Conservation (phyloP, 108 stramenopile species). For the Craspedostauros australis region DNA sequence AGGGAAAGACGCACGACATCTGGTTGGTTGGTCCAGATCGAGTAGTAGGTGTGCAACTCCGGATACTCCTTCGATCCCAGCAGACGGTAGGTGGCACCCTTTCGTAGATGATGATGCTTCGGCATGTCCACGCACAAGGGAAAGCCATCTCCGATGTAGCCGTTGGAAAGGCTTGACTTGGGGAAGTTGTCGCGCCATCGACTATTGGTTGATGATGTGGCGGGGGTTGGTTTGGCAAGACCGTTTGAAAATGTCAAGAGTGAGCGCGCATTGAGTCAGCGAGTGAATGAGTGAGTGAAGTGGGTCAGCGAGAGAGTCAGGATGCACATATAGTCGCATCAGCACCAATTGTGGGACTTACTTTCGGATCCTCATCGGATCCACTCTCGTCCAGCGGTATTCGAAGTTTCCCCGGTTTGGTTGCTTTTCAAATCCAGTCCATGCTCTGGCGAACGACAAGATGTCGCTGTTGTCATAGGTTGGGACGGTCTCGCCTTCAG, state of each 20-base stretch:
- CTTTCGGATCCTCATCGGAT: conserved; percentile 55
- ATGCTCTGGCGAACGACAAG: conserved; percentile 37
- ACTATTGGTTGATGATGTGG: not conserved
- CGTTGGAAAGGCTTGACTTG: conserved; percentile 41
- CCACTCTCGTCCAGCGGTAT: conserved; percentile 23
- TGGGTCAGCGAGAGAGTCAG: too few species aligned
- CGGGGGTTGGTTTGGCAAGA: too few species aligned
- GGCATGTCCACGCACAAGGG: conserved; percentile 48
- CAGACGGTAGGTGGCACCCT: conserved; percentile 42
- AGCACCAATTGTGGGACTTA: too few species aligned
- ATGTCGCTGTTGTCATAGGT: conserved; percentile 46
- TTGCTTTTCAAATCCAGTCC: conserved; percentile 42
- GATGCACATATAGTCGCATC: too few species aligned
- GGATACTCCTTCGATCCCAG: conserved; percentile 20
- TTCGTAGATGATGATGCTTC: conserved; percentile 36
- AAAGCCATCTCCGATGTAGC: conserved; percentile 65
- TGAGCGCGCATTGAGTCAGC: too few species aligned
- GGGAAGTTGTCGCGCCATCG: conserved; percentile 46
- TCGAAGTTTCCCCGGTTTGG: conserved; percentile 27
- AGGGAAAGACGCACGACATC: not conserved
- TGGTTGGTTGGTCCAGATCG: conserved; percentile 9
- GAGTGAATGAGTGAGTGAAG: too few species aligned
- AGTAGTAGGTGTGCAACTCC: conserved; percentile 36
- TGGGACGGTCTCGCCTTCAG: conserved; percentile 3
- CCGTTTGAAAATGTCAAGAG: too few species aligned